Evolutionary conservation across 176 grass and related monocot species (phyloP).

Genomic region (Eragrostis nindensis): DNA sequence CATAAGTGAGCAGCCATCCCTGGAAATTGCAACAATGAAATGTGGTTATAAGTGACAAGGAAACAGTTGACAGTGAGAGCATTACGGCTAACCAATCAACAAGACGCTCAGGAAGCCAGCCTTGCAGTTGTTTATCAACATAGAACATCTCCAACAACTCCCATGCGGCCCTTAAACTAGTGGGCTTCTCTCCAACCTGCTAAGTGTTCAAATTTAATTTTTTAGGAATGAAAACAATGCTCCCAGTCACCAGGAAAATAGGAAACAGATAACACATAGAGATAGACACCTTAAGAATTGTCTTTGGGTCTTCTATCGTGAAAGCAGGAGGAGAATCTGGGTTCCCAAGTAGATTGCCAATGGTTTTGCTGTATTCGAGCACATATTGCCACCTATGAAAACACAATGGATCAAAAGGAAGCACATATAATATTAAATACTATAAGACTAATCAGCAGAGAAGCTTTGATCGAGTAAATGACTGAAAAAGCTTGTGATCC

Average conservation of each 20-base stretch:
- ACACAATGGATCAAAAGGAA: constrained; percentile 9
- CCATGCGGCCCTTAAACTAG: constrained; percentile 87
- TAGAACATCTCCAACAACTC: constrained; percentile 98
- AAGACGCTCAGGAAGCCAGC: constrained; percentile 92
- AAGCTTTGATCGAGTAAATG: not conserved
- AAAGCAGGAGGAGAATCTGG: constrained; percentile 31
- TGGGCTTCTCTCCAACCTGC: constrained; percentile 63
- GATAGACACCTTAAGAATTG: constrained; percentile 65
- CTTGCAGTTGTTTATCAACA: constrained; percentile 80
- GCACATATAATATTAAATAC: not conserved
- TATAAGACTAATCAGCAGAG: not conserved
- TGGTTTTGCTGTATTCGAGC: constrained; percentile 85
- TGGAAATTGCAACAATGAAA: constrained; percentile 7
- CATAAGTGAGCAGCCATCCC: constrained; percentile 5
- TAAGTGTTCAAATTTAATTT: constrained; percentile 29
- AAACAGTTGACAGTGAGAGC: constrained; percentile 41
- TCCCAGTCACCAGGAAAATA: constrained; percentile 11
- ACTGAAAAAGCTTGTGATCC: not conserved
- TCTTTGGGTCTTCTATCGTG: constrained; percentile 74
- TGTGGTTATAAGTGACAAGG: constrained; percentile 13
- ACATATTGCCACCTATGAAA: constrained; percentile 81
- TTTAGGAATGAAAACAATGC: constrained; percentile 1
- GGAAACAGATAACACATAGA: constrained; percentile 2
- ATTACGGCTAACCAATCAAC: constrained; percentile 99
- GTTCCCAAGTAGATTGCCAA: constrained; percentile 68